Percentiles rank a stretch among this genome's conserved stretches.
phyloP scores from a whole-genome alignment of 73 alveolate genomes.

The Symbiodinium pilosum region DNA sequence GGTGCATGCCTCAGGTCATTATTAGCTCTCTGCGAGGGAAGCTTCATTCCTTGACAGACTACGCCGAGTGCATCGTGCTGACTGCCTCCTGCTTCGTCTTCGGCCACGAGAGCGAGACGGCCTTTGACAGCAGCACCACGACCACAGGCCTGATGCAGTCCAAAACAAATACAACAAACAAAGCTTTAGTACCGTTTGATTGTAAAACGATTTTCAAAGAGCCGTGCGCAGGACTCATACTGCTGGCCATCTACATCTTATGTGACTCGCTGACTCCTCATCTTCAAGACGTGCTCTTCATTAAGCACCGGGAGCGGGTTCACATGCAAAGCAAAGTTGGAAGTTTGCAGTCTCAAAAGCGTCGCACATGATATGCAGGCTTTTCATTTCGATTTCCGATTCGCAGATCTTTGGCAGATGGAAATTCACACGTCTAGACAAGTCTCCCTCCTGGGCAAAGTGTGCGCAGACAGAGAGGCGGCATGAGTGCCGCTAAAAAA shows the following conservation, averaged over 20 bases:
- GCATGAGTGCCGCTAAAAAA: too few species aligned
- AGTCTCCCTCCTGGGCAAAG: too few species aligned
- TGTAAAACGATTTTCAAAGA: too few species aligned
- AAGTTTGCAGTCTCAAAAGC: too few species aligned
- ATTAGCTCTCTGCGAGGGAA: constrained; percentile 79
- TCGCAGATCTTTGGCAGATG: too few species aligned
- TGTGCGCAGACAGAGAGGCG: too few species aligned
- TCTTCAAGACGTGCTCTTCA: constrained; percentile 60
- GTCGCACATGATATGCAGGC: too few species aligned
- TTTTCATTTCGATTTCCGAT: too few species aligned
- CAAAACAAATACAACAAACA: too few species aligned
- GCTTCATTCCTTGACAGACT: constrained; percentile 48
- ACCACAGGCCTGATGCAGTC: background rate
- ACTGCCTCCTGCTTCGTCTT: constrained; percentile 65
- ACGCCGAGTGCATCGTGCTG: constrained; percentile 85
- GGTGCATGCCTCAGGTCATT: constrained; percentile 21
- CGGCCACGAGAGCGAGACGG: constrained; percentile 59
- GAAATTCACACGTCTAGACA: too few species aligned
- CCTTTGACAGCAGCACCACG: background rate
- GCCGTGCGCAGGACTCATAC: constrained; percentile 46
- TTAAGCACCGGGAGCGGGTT: constrained; percentile 44
- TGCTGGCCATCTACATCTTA: constrained; percentile 22
- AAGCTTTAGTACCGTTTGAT: too few species aligned
- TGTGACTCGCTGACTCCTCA: constrained; percentile 91
- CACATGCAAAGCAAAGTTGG: too few species aligned